Evolutionary conservation across 495 filamentous ascomycete species (phyloP), one percentile per base, ranked within the genome.

Genomic region (Usnea hakonensis): DNA sequence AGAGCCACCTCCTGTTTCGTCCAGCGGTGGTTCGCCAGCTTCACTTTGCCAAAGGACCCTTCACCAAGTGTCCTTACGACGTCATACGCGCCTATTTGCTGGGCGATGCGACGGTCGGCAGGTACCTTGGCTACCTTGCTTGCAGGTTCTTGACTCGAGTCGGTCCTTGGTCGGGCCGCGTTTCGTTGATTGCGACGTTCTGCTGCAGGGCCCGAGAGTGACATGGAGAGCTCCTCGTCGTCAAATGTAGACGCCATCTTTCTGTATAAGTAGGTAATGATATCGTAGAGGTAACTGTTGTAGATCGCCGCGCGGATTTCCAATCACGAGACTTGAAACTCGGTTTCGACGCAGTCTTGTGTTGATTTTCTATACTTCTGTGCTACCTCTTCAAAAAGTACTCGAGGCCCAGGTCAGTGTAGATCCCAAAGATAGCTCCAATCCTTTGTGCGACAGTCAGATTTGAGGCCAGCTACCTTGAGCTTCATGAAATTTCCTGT

Each of bases 21-120:
- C 53, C 90, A 85, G 66, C 89, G 84, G 70, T 98, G 94, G 38
- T 90, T 86, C 3, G 94, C 94, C 65, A 97, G 84, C 79, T 97
- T 97, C 70, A 98, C 94, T 79, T 98, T 98, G 55, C 94, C 94
- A 73, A 98, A 98, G 11, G 90, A 95, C 14, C 94, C 94, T 77
- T 98, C 94, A 33, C 94, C 94, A 7, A 98, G 82, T 3, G 94
- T 96, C 75, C 86, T 89, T 63, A 95, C 78, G 58, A 96, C 87
- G 64, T 87, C 85, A 75, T 97, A 98, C 65, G 91, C 88, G 52
- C 92, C 92, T 64, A 97, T 84, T 60, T 92, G 85, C 75, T 91
- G 85, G 73, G 90, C 86, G 65, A 83, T 78, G 64, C 75, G 75
- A 23, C 66, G 64, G 57, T 64, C 65, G 57, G 58, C 70, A 64